Evolutionary conservation across 2,329 filamentous ascomycete species (phyloP).

Genomic region (Calycina marina): DNA sequence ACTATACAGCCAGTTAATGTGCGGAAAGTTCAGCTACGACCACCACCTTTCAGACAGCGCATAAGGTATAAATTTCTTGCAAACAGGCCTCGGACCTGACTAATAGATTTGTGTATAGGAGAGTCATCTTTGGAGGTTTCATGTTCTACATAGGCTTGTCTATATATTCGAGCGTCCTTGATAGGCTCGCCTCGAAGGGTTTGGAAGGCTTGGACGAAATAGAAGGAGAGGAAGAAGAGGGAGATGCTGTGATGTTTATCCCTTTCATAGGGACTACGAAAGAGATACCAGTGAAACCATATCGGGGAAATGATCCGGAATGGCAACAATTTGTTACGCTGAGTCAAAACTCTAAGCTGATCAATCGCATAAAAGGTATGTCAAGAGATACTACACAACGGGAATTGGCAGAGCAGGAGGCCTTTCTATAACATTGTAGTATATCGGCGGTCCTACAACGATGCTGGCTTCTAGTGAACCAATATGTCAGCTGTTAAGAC

Average conservation of each 20-base stretch:
- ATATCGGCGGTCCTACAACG: no score
- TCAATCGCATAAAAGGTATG: constrained; percentile 21
- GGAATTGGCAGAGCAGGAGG: neutral
- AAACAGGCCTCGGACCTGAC: no score
- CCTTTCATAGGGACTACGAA: constrained; percentile 46
- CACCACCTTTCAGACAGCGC: constrained; percentile 7
- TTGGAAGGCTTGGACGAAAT: constrained; percentile 21
- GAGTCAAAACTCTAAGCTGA: constrained; percentile 35
- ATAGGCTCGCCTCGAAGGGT: no score
- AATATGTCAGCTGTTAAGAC: no score
- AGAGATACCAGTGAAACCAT: constrained; percentile 32
- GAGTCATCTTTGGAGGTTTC: constrained; percentile 21
- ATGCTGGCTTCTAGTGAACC: no score
- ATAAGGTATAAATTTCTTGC: constrained; percentile 4
- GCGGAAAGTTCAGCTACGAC: constrained; percentile 17
- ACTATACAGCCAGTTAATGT: constrained; percentile 6
- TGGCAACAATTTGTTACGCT: constrained; percentile 46
- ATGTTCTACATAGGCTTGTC: constrained; percentile 26
- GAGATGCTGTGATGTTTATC: constrained; percentile 38
- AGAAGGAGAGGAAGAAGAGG: constrained; percentile 28
- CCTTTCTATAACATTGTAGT: no score
- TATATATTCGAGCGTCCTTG: no score
- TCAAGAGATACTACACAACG: neutral
- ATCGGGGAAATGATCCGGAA: constrained; percentile 44
- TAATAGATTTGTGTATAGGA: constrained; percentile 7